Evolutionary conservation across 2,329 filamentous ascomycete species (phyloP).

Genomic region (Rachicladosporium sp.): DNA sequence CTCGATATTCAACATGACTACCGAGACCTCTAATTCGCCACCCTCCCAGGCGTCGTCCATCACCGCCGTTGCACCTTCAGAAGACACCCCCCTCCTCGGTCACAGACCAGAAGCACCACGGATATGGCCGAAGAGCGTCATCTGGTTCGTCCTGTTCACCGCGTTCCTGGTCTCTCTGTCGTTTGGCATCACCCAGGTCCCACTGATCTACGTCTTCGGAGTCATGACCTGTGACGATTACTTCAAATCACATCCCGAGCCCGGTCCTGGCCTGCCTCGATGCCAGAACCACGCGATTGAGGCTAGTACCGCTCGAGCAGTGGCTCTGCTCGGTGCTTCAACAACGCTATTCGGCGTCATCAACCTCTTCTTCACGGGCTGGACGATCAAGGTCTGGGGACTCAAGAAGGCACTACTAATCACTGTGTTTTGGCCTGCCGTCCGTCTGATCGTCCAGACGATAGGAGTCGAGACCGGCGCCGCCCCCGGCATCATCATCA

Average conservation of each 20-base stretch:
- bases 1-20: no score
- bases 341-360: conserved; percentile 56
- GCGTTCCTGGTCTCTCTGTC: conserved; percentile 47
- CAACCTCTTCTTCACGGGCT: conserved; percentile 56
- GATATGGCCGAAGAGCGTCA: conserved; percentile 16
- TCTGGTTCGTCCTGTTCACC: conserved; percentile 41
- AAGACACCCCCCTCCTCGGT: not conserved
- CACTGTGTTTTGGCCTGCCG: conserved; percentile 52
- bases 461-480: conserved; percentile 51
- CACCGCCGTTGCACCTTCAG: not conserved
- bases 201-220: conserved; percentile 52
- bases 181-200: conserved; percentile 39
- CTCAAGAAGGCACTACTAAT: conserved; percentile 50
- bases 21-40: no score
- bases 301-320: conserved; percentile 50
- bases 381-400: conserved; percentile 54
- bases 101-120: not conserved
- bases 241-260: conserved; percentile 47
- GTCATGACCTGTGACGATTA: conserved; percentile 61
- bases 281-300: conserved; percentile 52
- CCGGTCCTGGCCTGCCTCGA: conserved; percentile 26
- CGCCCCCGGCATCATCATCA: conserved; percentile 51
- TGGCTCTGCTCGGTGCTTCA: conserved; percentile 52
- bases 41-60: no score
- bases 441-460: conserved; percentile 52